Evolutionary conservation across 2,329 filamentous ascomycete genomes (phyloP).

Genomic region (Scedosporium aurantiacum): DNA sequence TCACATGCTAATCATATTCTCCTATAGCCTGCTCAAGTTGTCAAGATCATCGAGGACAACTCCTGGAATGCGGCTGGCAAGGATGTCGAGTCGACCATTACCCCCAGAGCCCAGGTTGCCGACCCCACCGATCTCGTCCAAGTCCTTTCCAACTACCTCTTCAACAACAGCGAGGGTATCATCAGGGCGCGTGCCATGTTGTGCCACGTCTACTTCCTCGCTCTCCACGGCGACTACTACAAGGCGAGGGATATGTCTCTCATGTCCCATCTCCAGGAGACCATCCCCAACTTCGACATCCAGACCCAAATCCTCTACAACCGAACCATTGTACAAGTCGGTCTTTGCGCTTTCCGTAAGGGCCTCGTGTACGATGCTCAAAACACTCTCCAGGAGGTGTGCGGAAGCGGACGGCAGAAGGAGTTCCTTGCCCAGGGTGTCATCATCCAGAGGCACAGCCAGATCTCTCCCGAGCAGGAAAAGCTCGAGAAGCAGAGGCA

Average conservation of each 20-base stretch:
- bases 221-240: constrained; percentile 96
- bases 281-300: constrained; percentile 91
- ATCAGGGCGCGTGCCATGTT: constrained; percentile 94
- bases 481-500: constrained; percentile 94
- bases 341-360: constrained; percentile 94
- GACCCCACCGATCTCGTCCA: constrained; percentile 71
- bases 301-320: constrained; percentile 98
- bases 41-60: constrained; percentile 88
- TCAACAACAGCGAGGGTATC: constrained; percentile 88
- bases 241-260: constrained; percentile 97
- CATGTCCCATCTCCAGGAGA: constrained; percentile 98
- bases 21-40: constrained; percentile 67
- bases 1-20: not conserved
- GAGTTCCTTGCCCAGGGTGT: constrained; percentile 95
- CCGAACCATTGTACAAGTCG: constrained; percentile 92
- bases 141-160: constrained; percentile 87
- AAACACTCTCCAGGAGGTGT: constrained; percentile 95
- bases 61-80: constrained; percentile 73
- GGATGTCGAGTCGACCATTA: constrained; percentile 65
- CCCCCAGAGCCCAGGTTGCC: constrained; percentile 54
- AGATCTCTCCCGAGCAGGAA: constrained; percentile 96
- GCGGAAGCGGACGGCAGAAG: constrained; percentile 94
- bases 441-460: constrained; percentile 93
- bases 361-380: constrained; percentile 96
- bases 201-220: constrained; percentile 97